Evolutionary conservation across 257 asterid species (phyloP).

Genomic region (Solanum chilense): DNA sequence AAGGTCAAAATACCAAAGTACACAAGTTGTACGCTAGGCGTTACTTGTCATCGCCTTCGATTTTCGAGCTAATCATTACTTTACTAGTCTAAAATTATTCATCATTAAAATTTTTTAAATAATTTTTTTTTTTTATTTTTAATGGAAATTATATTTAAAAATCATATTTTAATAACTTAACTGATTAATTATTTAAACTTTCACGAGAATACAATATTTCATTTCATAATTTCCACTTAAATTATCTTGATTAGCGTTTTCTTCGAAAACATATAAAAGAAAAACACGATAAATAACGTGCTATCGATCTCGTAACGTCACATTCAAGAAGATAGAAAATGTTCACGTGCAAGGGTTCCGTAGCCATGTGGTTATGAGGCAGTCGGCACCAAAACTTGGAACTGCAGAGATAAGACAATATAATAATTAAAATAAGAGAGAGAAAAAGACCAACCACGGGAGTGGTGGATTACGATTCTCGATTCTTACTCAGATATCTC

Average conservation of each 20-base stretch:
- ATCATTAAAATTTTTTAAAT: no score
- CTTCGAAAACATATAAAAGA: neutral
- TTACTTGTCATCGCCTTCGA: neutral
- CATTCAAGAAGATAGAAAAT: neutral
- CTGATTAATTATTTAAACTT: neutral
- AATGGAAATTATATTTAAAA: no score
- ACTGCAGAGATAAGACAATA: neutral
- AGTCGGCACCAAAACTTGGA: neutral
- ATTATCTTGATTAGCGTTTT: neutral
- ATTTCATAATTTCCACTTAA: neutral
- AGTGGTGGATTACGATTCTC: neutral
- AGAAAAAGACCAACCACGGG: neutral
- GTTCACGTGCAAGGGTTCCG: constrained; percentile 1
- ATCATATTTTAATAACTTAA: no score
- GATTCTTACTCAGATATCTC: neutral
- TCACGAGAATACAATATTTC: rapidly evolving
- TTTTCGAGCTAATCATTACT: neutral
- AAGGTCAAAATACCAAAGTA: neutral
- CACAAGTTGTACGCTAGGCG: neutral
- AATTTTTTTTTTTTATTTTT: no score
- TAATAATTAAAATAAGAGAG: neutral
- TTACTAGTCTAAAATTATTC: neutral
- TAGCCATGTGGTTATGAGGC: neutral
- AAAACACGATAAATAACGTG: neutral
- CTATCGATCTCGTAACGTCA: neutral